Percentiles rank a stretch among this genome's conserved stretches.
Evolutionary conservation across 345 rosid species (phyloP).

Genomic region (Rhodamnia argentea): DNA sequence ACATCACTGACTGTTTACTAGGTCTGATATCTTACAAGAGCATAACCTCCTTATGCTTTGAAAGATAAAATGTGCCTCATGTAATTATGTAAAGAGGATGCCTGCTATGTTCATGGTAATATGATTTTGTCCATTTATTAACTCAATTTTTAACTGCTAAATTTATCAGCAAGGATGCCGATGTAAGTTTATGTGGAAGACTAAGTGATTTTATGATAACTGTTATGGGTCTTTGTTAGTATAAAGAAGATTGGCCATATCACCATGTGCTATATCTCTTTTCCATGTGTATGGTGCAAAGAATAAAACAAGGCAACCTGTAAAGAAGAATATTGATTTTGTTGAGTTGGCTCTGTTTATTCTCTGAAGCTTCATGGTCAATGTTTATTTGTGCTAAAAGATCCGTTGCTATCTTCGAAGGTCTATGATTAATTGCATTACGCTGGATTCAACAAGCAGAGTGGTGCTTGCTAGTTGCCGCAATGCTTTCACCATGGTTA

Average conservation of each 20-base stretch:
- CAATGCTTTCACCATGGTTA: conserved; percentile 94
- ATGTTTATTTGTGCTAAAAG: not conserved
- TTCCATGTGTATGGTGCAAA: not conserved
- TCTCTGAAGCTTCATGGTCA: conserved; percentile 69
- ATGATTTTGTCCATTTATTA: not conserved
- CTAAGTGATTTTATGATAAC: not conserved
- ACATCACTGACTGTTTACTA: not conserved
- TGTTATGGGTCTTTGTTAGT: not conserved
- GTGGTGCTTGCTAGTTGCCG: conserved; percentile 85
- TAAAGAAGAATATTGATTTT: not conserved
- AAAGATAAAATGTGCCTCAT: not conserved
- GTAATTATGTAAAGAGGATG: not conserved
- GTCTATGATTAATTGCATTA: conserved; percentile 92
- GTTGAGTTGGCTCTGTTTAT: not conserved
- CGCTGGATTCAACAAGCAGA: conserved; percentile 80
- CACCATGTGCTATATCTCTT: not conserved
- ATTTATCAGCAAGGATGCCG: not conserved
- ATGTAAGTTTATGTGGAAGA: not conserved
- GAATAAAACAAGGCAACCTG: not conserved
- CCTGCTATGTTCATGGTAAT: not conserved
- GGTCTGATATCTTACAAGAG: not conserved
- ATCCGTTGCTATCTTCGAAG: conserved; percentile 8
- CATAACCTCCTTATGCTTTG: not conserved
- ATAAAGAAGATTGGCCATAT: not conserved
- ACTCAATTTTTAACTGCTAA: not conserved